These are phyloP conservation scores for Leishmania arabica DNA, from an alignment of 208 protist genomes.

Conservation along the genomic window DNA sequence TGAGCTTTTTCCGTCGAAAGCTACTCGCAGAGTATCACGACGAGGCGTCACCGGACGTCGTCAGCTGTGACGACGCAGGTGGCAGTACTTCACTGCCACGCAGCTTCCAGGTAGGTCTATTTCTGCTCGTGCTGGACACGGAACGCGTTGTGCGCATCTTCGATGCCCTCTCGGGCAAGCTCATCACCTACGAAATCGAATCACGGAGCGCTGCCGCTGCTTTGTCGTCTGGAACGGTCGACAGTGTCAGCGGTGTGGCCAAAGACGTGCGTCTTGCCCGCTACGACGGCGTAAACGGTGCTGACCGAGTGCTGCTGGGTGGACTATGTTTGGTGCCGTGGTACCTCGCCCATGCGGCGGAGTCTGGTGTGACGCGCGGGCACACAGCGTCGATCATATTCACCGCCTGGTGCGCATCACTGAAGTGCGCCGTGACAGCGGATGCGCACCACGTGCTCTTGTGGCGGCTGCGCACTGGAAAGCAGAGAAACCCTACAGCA, in stretches of 20 bases:
- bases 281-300: conserved; percentile 59
- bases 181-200: conserved; percentile 19
- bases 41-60: neutral
- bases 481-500: conserved; percentile 3
- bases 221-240: neutral
- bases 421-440: conserved; percentile 68
- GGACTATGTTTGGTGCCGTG: conserved; percentile 70
- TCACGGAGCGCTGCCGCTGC: neutral
- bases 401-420: conserved; percentile 39
- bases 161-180: conserved; percentile 54
- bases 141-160: conserved; percentile 73
- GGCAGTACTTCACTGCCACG: neutral
- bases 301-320: conserved; percentile 70
- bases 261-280: conserved; percentile 59
- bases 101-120: conserved; percentile 30
- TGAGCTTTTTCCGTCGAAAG: conserved; percentile 62
- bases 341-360: conserved; percentile 40
- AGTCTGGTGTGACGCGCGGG: conserved; percentile 50
- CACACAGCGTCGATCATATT: conserved; percentile 72
- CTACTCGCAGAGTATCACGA: neutral
- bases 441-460: conserved; percentile 73
- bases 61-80: neutral
- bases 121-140: conserved; percentile 78
- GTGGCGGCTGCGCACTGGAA: conserved; percentile 40
- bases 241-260: neutral